These are phyloP conservation scores for Mucuna pruriens DNA, from an alignment of 306 rosid genomes.

Conservation along the genomic window DNA sequence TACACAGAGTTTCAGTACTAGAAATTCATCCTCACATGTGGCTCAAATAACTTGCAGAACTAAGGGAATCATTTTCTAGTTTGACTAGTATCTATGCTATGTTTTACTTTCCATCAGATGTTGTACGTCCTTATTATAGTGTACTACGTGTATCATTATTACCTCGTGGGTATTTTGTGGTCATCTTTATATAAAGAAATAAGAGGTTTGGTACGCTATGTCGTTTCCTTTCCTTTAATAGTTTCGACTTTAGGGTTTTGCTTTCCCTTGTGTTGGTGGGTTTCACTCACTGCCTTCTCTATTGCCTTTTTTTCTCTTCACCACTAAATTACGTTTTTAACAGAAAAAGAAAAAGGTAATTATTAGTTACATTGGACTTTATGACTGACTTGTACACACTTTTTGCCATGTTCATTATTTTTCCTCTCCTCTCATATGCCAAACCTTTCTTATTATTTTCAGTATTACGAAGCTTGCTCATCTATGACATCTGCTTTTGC, in stretches of 20 bases:
- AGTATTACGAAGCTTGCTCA: background rate
- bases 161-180: slow-evolving; percentile 30
- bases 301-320: background rate
- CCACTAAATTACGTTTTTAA: background rate
- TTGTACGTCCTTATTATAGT: background rate
- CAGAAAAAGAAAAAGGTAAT: background rate
- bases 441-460: background rate
- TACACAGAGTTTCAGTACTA: slow-evolving; percentile 7
- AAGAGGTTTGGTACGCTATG: slow-evolving; percentile 1
- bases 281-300: background rate
- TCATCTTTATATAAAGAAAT: slow-evolving; percentile 17
- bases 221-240: slow-evolving; percentile 21
- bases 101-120: slow-evolving; percentile 29
- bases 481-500: background rate
- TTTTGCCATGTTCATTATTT: background rate
- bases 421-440: background rate
- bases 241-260: slow-evolving; percentile 39
- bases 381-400: background rate
- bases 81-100: slow-evolving; percentile 28
- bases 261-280: background rate
- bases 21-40: slow-evolving; percentile 19
- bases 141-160: slow-evolving; percentile 5
- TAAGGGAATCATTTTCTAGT: slow-evolving; percentile 28
- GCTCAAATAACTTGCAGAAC: slow-evolving; percentile 33
- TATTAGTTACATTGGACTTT: background rate